Percentiles rank a stretch among this genome's conserved stretches.
These are phyloP conservation scores for Fusarium sp. DNA, from an alignment of 2,329 filamentous ascomycete species.

Conservation along the genomic window DNA sequence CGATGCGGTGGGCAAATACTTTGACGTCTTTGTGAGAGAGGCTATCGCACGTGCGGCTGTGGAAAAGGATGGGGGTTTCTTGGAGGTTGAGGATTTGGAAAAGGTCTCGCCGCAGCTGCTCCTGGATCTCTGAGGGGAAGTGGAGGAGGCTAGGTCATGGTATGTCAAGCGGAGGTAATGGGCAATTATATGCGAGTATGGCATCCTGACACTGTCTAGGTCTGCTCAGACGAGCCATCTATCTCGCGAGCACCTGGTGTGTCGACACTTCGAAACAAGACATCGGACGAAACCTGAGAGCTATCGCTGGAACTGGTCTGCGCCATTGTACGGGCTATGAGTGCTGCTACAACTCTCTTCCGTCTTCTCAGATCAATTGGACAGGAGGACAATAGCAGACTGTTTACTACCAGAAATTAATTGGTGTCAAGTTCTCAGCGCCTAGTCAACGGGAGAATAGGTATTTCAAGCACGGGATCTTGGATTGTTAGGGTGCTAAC, in stretches of 20 bases:
- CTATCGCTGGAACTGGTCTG: neutral
- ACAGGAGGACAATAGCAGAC: neutral
- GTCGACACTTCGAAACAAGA: neutral
- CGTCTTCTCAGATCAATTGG: neutral
- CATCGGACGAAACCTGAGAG: neutral
- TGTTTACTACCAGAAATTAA: neutral
- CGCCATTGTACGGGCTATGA: neutral
- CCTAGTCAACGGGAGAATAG: neutral
- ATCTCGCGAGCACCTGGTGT: neutral
- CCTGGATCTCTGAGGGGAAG: conserved; percentile 76
- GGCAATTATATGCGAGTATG: neutral
- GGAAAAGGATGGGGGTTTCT: conserved; percentile 76
- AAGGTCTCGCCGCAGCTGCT: conserved; percentile 87
- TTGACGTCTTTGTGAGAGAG: conserved; percentile 92
- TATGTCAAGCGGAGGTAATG: neutral
- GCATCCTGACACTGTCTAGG: neutral
- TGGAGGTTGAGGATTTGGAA: conserved; percentile 92
- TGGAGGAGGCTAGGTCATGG: neutral
- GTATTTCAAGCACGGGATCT: neutral
- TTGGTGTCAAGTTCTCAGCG: neutral
- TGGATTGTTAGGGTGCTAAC: neutral
- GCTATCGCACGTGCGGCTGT: conserved; percentile 83
- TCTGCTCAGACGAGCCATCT: neutral
- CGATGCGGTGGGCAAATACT: conserved; percentile 81
- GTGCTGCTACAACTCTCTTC: neutral